A percentile compares a stretch with the other conserved stretches of the same genome.
These are phyloP conservation scores for Entomortierella lignicola DNA, from an alignment of 192 early-diverging fungal species.

Conservation along the genomic window DNA sequence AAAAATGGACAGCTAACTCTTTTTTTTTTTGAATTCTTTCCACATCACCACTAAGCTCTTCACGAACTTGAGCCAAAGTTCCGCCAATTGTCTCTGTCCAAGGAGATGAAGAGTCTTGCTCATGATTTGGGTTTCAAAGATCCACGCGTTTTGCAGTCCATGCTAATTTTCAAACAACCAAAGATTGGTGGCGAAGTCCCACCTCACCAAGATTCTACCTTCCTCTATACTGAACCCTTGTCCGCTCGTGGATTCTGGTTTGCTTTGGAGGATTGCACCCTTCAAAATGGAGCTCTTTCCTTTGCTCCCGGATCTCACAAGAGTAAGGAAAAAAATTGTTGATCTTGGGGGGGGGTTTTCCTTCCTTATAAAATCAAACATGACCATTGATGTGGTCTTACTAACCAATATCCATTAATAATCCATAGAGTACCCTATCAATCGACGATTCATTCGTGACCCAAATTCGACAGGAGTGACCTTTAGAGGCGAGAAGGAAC, in stretches of 20 bases:
- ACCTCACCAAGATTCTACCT: slow-evolving; percentile 91
- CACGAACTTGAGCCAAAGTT: slow-evolving; percentile 87
- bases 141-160: slow-evolving; percentile 86
- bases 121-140: slow-evolving; percentile 71
- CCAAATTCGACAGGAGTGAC: slow-evolving; percentile 66
- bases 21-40: slow-evolving; percentile 1
- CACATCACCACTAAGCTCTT: slow-evolving; percentile 58
- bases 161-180: slow-evolving; percentile 90
- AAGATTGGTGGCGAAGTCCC: slow-evolving; percentile 78
- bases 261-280: slow-evolving; percentile 92
- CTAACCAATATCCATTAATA: not conserved
- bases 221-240: slow-evolving; percentile 88
- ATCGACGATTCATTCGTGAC: slow-evolving; percentile 73
- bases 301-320: slow-evolving; percentile 90
- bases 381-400: too few species aligned
- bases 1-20: too few species aligned
- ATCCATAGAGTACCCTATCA: slow-evolving; percentile 61
- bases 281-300: slow-evolving; percentile 87
- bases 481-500: slow-evolving; percentile 63
- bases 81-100: slow-evolving; percentile 69
- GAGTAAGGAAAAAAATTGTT: slow-evolving; percentile 28
- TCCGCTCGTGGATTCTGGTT: slow-evolving; percentile 93
- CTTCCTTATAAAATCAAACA: too few species aligned
- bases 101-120: slow-evolving; percentile 65
- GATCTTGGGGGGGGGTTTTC: too few species aligned